Evolutionary conservation across 2,329 filamentous ascomycete species (phyloP), one percentile per base, ranked within the genome.

Genomic region (Talaromyces sp.): DNA sequence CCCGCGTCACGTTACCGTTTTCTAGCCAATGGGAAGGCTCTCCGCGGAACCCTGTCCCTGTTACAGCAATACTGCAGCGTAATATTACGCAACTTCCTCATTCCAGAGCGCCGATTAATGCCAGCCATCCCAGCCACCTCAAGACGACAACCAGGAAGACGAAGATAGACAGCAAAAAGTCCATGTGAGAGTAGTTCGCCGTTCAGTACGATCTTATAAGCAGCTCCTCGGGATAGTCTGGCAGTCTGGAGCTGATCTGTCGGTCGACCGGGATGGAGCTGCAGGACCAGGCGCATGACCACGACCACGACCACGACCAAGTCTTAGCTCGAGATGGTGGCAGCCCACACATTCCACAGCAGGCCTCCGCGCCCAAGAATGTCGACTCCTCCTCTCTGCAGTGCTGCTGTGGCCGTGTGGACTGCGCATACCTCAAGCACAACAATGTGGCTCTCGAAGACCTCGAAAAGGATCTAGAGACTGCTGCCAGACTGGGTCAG

Each of bases 401-500:
- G 59, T 97, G 94, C 81, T 99, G 93, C 78, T 99, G 93, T 78
- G 92, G 92, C 60, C 87, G 86, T 65, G 73, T 81, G 63, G 87
- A 91, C 69, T 97, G 93, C 75, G 83, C 87, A 66, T 91, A 89
- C 72, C 82, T 97, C 63, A 86, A 85, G 74, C 88, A 92, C 77
- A 97, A 93, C 76, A 88, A 87, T 74, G 82, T 83, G 52, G 82
- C 91, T 64, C 81, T 97, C 53, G 87, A 91, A 67, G 88, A 85
- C 63, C 83, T 97, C 65, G 93, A 97, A 77, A 89, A 88, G 68
- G 91, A 97, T 77, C 89, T 97, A 58, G 87, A 88, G 68, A 91
- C 86, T 57, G 94, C 94, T 46, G 94, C 92, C 54, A 84, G 89
- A 72, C 83, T 97, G 68, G 94, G 94, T 65, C 90, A 97, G 89